Evolutionary conservation across 495 filamentous ascomycete species (phyloP).

Genomic region (Penicillium macrosclerotiorum): DNA sequence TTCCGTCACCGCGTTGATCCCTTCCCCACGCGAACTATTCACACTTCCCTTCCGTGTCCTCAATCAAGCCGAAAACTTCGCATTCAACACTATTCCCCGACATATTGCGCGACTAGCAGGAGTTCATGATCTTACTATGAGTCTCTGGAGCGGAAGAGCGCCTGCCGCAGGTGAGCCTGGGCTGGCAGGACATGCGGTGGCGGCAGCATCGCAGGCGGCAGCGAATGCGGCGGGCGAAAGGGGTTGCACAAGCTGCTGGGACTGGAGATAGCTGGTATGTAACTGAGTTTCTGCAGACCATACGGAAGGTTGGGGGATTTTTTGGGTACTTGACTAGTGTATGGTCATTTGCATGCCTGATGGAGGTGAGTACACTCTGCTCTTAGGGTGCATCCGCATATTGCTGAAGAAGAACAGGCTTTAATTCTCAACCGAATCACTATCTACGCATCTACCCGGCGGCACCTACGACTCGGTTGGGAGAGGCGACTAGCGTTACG

Average conservation of each 20-base stretch:
- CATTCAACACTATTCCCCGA: constrained; percentile 37
- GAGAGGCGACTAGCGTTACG: constrained; percentile 70
- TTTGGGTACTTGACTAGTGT: constrained; percentile 90
- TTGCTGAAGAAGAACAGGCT: constrained; percentile 48
- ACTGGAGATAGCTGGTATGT: constrained; percentile 31
- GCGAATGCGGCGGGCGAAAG: constrained; percentile 29
- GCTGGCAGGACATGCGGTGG: constrained; percentile 24
- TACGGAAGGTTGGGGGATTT: constrained; percentile 73
- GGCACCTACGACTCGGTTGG: constrained; percentile 70
- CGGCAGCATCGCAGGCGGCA: constrained; percentile 30
- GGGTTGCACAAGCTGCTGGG: constrained; percentile 26
- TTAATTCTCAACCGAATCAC: constrained; percentile 88
- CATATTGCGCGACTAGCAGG: constrained; percentile 33
- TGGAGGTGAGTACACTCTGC: constrained; percentile 62
- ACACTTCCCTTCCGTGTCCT: constrained; percentile 37
- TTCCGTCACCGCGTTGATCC: constrained; percentile 24
- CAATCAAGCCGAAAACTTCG: constrained; percentile 36
- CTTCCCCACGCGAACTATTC: constrained; percentile 34
- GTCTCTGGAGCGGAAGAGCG: constrained; percentile 27
- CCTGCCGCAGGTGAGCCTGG: constrained; percentile 12
- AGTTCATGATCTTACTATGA: constrained; percentile 22
- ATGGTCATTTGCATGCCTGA: constrained; percentile 86
- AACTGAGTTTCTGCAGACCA: constrained; percentile 36
- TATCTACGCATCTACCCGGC: constrained; percentile 85
- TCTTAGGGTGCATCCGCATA: not conserved